A percentile compares a stretch with the other conserved stretches of the same genome.
These are phyloP conservation scores for Termitomyces sp. DNA, from an alignment of 768 basidiomycete genomes.

Conservation along the genomic window DNA sequence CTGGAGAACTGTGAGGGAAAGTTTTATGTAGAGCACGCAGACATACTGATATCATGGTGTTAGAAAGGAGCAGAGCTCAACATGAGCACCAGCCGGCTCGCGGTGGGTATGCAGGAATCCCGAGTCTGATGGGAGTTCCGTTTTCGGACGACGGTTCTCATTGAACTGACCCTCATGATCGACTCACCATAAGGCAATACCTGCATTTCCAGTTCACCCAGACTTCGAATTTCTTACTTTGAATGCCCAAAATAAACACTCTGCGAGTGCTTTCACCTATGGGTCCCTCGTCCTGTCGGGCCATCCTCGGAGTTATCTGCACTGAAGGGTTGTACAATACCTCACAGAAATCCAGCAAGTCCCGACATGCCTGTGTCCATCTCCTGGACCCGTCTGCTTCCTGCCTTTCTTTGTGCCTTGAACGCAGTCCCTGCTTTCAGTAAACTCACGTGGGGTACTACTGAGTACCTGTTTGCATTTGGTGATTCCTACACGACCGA, in stretches of 20 bases:
- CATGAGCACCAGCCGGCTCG: slow-evolving; percentile 3
- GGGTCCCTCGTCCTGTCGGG: not conserved
- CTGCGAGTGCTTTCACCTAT: slow-evolving; percentile 3
- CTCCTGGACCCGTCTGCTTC: slow-evolving; percentile 2
- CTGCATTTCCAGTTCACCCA: not conserved
- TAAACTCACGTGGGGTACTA: slow-evolving; percentile 44
- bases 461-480: slow-evolving; percentile 52
- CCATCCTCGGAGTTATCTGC: slow-evolving; percentile 1
- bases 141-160: slow-evolving; percentile 2
- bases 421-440: slow-evolving; percentile 11
- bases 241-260: not conserved
- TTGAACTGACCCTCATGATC: slow-evolving; percentile 2
- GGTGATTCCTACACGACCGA: slow-evolving; percentile 60
- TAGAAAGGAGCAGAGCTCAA: not conserved
- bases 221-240: not conserved
- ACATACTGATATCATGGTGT: slow-evolving; percentile 26
- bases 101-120: not conserved
- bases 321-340: not conserved
- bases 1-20: slow-evolving; percentile 33
- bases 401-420: not conserved
- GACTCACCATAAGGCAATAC: not conserved
- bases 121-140: slow-evolving; percentile 3
- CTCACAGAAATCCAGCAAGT: not conserved
- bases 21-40: not conserved
- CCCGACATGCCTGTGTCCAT: slow-evolving; percentile 1